Evolutionary conservation across 169 alveolate species (phyloP).

Genomic region (Theileria luwenshuni): DNA sequence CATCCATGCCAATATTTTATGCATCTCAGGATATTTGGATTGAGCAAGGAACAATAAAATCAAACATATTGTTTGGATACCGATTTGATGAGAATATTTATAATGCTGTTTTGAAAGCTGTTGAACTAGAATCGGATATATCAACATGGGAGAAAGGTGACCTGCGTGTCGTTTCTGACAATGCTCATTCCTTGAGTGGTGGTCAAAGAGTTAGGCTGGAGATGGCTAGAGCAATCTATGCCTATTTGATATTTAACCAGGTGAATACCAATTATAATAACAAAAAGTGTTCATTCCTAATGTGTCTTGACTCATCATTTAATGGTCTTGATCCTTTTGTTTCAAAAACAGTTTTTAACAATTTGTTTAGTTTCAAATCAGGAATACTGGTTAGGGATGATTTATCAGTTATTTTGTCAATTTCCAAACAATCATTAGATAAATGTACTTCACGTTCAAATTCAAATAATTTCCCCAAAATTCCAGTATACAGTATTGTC

Average conservation of each 20-base stretch:
- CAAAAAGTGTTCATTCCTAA: slow-evolving; percentile 53
- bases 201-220: slow-evolving; percentile 91
- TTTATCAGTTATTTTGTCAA: slow-evolving; percentile 33
- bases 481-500: slow-evolving; percentile 2
- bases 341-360: slow-evolving; percentile 64
- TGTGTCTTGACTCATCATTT: slow-evolving; percentile 74
- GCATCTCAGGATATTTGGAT: slow-evolving; percentile 65
- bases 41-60: slow-evolving; percentile 45
- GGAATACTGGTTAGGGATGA: slow-evolving; percentile 54
- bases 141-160: slow-evolving; percentile 62
- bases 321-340: slow-evolving; percentile 72
- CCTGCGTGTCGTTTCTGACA: slow-evolving; percentile 45
- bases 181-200: slow-evolving; percentile 81
- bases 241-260: slow-evolving; percentile 60
- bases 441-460: slow-evolving; percentile 7
- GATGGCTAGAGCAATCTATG: slow-evolving; percentile 91
- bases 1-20: slow-evolving; percentile 64
- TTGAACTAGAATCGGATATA: slow-evolving; percentile 52
- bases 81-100: slow-evolving; percentile 44
- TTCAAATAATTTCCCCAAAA: background rate
- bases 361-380: slow-evolving; percentile 50
- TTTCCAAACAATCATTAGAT: slow-evolving; percentile 8
- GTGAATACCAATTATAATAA: slow-evolving; percentile 34
- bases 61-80: slow-evolving; percentile 51
- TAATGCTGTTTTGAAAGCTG: slow-evolving; percentile 18